Base-by-base conservation (phyloP, 176 grass and related monocot genomes). In the Hyparrhenia diplandra region DNA sequence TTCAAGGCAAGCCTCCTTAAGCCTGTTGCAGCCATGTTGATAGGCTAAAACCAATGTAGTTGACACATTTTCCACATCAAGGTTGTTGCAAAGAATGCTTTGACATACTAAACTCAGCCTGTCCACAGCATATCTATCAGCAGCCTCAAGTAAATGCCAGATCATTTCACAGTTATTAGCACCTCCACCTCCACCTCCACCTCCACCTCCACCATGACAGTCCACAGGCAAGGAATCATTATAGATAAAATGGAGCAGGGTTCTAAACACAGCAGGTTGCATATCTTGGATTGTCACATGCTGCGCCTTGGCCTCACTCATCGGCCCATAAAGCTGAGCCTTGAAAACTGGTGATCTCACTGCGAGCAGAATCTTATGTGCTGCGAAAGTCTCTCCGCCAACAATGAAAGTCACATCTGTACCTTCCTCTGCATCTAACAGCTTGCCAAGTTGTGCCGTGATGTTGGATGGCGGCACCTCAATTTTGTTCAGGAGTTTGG, bases 341-440 rank as follows among this genome's bases (percentile, higher is more conserved):
- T 34, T 86, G 42, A 90, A 90, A 32, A 90, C 83, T 0, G 83
- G 79, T 14, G 83, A 90, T 10, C 83, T 23, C 46, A 11, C 13
- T 0, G 88, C 79, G 4, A 90, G 88, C 17, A 90, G 5, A 6
- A 60, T 2, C 52, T 62, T 86, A 62, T 90, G 88, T 25, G 88
- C 83, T 0, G 28, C 1, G 3, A 90, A 65, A 25, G 2, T 9
- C 40, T 78, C 40, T 59, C 43, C 83, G 0, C 9, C 73, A 8
- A 86, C 78, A 46, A 52, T 36, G 41, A 90, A 86, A 6, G 31
- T 39, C 1, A 90, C 88, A 64, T 84, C 87, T 13, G 12, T 25
- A 6, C 59, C 54, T 5, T 80, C 68, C 9, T 42, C 30, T 1
- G 9, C 24, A 5, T 71, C 37, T 4, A 89, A 2, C 10, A 85